These are phyloP conservation scores for Herpetospermum pedunculosum DNA, from an alignment of 306 rosid species.

Conservation along the genomic window DNA sequence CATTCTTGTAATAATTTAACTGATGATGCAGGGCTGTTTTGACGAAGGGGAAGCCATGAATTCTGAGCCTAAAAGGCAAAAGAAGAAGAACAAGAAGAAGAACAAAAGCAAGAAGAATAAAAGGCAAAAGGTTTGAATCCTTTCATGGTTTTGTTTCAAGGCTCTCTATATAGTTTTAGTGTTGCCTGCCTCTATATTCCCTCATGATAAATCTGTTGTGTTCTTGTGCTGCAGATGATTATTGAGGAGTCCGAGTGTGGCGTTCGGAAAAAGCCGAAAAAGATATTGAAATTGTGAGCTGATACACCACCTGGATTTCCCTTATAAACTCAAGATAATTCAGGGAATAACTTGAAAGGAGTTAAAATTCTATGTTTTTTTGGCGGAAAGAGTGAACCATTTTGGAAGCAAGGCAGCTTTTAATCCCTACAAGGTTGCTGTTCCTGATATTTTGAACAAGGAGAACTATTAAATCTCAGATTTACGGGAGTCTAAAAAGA, in stretches of 20 bases:
- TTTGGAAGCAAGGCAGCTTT: neutral
- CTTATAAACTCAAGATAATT: neutral
- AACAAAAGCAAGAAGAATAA: conserved; percentile 26
- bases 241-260: neutral
- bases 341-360: neutral
- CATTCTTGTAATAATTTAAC: neutral
- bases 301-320: neutral
- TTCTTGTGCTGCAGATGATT: neutral
- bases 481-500: neutral
- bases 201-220: neutral
- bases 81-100: conserved; percentile 35
- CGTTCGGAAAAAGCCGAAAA: neutral
- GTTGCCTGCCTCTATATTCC: neutral
- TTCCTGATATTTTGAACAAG: neutral
- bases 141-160: conserved; percentile 2
- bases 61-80: conserved; percentile 22
- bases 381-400: neutral
- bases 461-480: neutral
- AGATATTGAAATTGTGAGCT: neutral
- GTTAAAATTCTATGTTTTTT: neutral
- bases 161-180: neutral
- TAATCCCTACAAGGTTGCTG: neutral
- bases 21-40: conserved; percentile 26
- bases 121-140: conserved; percentile 38
- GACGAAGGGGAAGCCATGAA: conserved; percentile 26